A percentile compares a stretch with the other conserved stretches of the same genome.
These are phyloP conservation scores for Thraustochytrium sp. DNA, from an alignment of 352 stramenopile species.

Conservation along the genomic window DNA sequence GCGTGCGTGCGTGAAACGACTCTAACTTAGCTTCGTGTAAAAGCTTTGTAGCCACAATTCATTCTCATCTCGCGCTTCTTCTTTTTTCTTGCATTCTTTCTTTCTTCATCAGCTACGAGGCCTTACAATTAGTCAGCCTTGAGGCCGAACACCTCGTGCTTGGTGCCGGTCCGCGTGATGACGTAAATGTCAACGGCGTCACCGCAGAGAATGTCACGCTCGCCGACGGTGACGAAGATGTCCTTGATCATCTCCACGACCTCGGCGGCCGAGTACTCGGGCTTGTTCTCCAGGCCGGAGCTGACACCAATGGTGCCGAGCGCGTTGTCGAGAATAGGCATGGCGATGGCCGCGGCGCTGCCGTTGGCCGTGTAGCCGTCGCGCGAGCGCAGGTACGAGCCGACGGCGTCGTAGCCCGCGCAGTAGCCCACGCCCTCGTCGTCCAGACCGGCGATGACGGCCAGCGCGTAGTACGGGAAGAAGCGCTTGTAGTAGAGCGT, in stretches of 20 bases:
- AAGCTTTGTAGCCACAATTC: no score
- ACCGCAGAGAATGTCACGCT: constrained; percentile 86
- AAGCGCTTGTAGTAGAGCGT: constrained; percentile 96
- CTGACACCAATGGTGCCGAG: constrained; percentile 66
- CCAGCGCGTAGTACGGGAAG: constrained; percentile 99
- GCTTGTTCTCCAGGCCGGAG: constrained; percentile 73
- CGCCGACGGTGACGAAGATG: constrained; percentile 92
- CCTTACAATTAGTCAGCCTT: constrained; percentile 32
- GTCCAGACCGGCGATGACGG: constrained; percentile 90
- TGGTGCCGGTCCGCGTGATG: neutral
- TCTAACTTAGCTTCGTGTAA: no score
- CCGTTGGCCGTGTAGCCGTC: constrained; percentile 42
- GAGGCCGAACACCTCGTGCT: constrained; percentile 37
- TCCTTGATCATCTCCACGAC: constrained; percentile 98
- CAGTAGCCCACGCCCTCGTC: constrained; percentile 72
- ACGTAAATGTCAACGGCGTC: constrained; percentile 43
- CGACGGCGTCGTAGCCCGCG: constrained; percentile 51
- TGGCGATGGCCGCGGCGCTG: constrained; percentile 66
- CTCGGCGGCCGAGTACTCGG: constrained; percentile 77
- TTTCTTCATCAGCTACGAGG: neutral
- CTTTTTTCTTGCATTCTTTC: neutral
- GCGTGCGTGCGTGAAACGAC: no score
- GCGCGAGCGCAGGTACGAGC: constrained; percentile 31
- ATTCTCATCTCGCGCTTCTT: no score
- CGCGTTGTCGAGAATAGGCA: constrained; percentile 96